Conservation (phyloP, 352 stramenopile species). For the Phytophthora quininea region DNA sequence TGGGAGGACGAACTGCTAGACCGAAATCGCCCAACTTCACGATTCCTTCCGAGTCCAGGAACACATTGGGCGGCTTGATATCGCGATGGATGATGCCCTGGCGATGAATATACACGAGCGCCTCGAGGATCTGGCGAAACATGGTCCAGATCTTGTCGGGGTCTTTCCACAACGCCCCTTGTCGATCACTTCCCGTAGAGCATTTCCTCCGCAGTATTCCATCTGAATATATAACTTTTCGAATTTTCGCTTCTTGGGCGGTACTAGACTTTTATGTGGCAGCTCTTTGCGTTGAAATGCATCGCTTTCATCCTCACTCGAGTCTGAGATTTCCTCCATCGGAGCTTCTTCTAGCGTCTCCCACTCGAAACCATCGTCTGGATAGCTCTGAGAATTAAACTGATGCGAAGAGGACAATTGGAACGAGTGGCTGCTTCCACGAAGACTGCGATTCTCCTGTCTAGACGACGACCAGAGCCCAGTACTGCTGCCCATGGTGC, state of each 20-base stretch:
- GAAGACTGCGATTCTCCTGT: constrained; percentile 53
- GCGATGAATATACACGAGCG: constrained; percentile 94
- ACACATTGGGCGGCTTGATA: constrained; percentile 94
- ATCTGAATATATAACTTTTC: constrained; percentile 95
- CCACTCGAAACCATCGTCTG: constrained; percentile 77
- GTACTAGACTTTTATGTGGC: constrained; percentile 24
- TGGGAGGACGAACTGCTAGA: constrained; percentile 86
- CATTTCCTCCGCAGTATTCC: constrained; percentile 95
- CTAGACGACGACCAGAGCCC: constrained; percentile 75
- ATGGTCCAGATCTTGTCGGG: constrained; percentile 93
- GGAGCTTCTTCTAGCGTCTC: constrained; percentile 65
- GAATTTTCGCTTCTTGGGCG: constrained; percentile 47
- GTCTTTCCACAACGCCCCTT: constrained; percentile 82
- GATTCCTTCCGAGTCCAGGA: constrained; percentile 92
- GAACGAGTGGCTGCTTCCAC: constrained; percentile 47
- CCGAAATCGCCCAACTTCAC: constrained; percentile 96
- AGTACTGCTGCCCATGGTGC: constrained; percentile 66
- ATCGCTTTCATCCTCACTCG: constrained; percentile 36
- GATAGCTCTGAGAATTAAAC: constrained; percentile 41
- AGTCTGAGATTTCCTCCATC: constrained; percentile 41
- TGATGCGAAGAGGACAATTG: constrained; percentile 41
- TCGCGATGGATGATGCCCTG: constrained; percentile 94
- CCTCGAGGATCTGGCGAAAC: constrained; percentile 95
- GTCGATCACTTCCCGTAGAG: constrained; percentile 95
- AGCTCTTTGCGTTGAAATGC: constrained; percentile 19